Evolutionary conservation across 2,329 filamentous ascomycete species (phyloP), one percentile per base, ranked within the genome.

Genomic region (Elsinoe australis): DNA sequence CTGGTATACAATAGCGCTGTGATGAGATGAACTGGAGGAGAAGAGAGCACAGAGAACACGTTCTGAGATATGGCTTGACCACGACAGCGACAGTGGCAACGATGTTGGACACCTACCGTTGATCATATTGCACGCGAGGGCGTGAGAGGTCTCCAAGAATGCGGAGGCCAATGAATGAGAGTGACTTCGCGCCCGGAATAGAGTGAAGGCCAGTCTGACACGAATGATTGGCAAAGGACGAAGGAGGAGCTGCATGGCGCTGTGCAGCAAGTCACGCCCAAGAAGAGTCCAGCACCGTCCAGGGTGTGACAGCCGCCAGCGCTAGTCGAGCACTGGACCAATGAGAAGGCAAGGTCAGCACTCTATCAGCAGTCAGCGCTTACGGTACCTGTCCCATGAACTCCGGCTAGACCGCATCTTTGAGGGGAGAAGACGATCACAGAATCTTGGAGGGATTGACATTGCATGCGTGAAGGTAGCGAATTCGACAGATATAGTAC

Each of bases 161-260:
- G 34, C 22, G 22, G 18, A 22, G 32, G 10, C 46, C 46, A 48
- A 48, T 48, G 15, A 24, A 28, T 22, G 22, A 19, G 7, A 19
- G n/a, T 15, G 34, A 24, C 32, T 48, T 48, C 46, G 46, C 46
- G 46, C 46, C 46, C 46, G 34, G 17, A 22, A 31, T 47, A 47
- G 39, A 44, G 36, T 44, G 39, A 32, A 24, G 21, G 28, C 17
- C 28, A 44, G 39, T 44, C 39, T 44, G 39, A 44, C 39, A 44
- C 24, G 39, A 44, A 31, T 44, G 39, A 44, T 44, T 44, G 39
- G 39, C 39, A 44, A 44, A 15, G 39, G 26, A 32, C n/a, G 28
- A 17, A 44, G 21, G 39, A 44, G 36, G 26, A 41, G 36, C 36
- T 45, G 9, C 41, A 45, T 45, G 41, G 26, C 29, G n/a, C n/a